Conservation (phyloP, 176 grass and related monocot genomes). For the Hsuehochloa calcarea region DNA sequence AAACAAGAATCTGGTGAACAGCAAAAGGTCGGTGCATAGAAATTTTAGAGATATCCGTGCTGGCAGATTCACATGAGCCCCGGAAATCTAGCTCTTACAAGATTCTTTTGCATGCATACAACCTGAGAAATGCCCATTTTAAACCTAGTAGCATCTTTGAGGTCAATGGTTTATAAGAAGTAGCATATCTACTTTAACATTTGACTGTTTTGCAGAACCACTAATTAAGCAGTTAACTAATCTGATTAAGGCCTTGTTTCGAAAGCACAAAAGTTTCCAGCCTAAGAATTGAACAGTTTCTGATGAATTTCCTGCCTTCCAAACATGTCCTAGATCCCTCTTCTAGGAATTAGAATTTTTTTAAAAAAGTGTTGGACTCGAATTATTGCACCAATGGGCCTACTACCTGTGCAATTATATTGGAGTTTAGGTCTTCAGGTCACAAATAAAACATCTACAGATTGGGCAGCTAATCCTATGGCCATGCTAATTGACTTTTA, state of each 20-base stretch:
- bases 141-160: neutral
- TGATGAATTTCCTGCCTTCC: neutral
- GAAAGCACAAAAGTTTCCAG: too few relatives aligned
- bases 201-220: neutral
- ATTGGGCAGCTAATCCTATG: neutral
- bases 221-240: neutral
- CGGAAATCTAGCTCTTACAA: constrained; percentile 37
- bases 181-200: neutral
- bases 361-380: neutral
- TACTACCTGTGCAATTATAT: neutral
- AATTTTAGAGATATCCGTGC: neutral
- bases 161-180: neutral
- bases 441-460: neutral
- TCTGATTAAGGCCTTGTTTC: too few relatives aligned
- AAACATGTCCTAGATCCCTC: neutral
- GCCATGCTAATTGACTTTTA: neutral
- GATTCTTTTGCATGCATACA: constrained; percentile 23
- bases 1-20: neutral
- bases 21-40: neutral
- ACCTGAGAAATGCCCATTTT: neutral
- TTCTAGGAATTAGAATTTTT: neutral
- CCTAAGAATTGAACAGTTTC: neutral
- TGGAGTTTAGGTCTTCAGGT: neutral
- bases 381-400: neutral
- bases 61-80: constrained; percentile 14